Percentiles rank a stretch among this genome's conserved stretches.
Conservation (phyloP, 129 eudicot genomes). For the Pseudognaphalium luteoalbum region DNA sequence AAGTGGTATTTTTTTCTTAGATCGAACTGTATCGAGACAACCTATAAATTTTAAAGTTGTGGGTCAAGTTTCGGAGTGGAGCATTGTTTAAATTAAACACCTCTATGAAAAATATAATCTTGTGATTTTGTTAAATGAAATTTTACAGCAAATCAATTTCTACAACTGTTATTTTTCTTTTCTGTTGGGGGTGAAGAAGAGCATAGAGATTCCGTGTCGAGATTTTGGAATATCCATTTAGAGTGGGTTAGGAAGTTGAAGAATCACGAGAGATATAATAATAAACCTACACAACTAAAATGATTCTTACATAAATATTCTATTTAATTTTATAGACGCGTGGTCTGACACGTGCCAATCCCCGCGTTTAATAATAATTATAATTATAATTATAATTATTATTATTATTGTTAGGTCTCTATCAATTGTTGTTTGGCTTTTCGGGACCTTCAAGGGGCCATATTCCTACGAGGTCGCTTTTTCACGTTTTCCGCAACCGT, state of each 20-base stretch:
- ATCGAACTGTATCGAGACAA: too few species aligned
- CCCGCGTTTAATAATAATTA: not conserved
- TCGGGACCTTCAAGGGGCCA: constrained; percentile 37
- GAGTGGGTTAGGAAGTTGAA: constrained; percentile 21
- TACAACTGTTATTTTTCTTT: not conserved
- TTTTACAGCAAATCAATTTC: too few species aligned
- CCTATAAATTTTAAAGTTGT: too few species aligned
- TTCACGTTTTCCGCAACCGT: constrained; percentile 17
- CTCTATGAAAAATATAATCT: too few species aligned
- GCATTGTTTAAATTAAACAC: too few species aligned
- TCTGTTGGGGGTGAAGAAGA: not conserved
- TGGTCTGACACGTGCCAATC: constrained; percentile 26
- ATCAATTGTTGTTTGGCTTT: constrained; percentile 34
- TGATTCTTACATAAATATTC: not conserved
- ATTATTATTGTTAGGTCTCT: constrained; percentile 19
- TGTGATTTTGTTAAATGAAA: too few species aligned
- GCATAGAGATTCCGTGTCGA: constrained; percentile 24
- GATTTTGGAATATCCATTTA: constrained; percentile 31
- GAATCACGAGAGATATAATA: constrained; percentile 37
- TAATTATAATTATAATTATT: too few species aligned
- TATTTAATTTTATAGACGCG: not conserved
- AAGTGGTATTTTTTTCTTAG: too few species aligned
- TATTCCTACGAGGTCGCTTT: constrained; percentile 26
- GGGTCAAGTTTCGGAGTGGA: too few species aligned
- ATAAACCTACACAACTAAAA: not conserved